phyloP scores from a whole-genome alignment of 2,329 filamentous ascomycete genomes.

The Bipolaris cookei region DNA sequence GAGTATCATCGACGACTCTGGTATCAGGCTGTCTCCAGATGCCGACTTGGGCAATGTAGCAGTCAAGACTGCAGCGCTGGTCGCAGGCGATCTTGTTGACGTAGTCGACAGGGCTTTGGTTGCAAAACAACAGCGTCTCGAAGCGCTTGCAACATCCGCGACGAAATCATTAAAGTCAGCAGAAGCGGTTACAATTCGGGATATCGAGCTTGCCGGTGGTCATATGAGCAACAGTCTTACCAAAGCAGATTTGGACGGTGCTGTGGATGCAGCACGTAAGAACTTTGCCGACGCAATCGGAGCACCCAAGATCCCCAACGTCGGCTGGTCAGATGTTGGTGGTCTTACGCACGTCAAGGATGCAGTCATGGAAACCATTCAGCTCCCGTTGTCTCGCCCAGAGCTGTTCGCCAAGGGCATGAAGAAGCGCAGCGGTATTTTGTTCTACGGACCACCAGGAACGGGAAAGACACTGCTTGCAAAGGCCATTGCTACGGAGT shows the following conservation, averaged over 20 bases:
- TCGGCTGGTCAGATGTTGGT: slow-evolving; percentile 95
- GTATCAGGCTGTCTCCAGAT: slow-evolving; percentile 77
- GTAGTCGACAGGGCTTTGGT: slow-evolving; percentile 89
- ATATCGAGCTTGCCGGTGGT: slow-evolving; percentile 88
- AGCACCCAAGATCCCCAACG: slow-evolving; percentile 96
- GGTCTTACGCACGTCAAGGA: slow-evolving; percentile 94
- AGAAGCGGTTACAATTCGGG: slow-evolving; percentile 68
- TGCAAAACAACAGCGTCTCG: slow-evolving; percentile 76
- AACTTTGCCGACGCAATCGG: slow-evolving; percentile 98
- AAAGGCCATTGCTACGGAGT: slow-evolving; percentile 92
- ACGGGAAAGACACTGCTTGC: slow-evolving; percentile 92
- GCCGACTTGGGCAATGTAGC: slow-evolving; percentile 86
- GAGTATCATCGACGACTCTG: slow-evolving; percentile 76
- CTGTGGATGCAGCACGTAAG: slow-evolving; percentile 93
- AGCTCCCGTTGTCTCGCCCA: slow-evolving; percentile 86
- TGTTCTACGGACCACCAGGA: slow-evolving; percentile 90
- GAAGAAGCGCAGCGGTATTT: slow-evolving; percentile 94
- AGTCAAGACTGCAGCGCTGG: slow-evolving; percentile 92
- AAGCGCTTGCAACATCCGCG: slow-evolving; percentile 67
- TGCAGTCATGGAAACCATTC: slow-evolving; percentile 95
- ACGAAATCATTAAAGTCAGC: slow-evolving; percentile 42
- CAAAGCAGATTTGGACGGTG: slow-evolving; percentile 84
- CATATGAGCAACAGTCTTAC: slow-evolving; percentile 78
- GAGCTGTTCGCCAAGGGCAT: slow-evolving; percentile 96
- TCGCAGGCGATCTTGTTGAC: slow-evolving; percentile 92